These are phyloP conservation scores for Aplosporella prunicola DNA, from an alignment of 2,329 filamentous ascomycete genomes.

Conservation along the genomic window DNA sequence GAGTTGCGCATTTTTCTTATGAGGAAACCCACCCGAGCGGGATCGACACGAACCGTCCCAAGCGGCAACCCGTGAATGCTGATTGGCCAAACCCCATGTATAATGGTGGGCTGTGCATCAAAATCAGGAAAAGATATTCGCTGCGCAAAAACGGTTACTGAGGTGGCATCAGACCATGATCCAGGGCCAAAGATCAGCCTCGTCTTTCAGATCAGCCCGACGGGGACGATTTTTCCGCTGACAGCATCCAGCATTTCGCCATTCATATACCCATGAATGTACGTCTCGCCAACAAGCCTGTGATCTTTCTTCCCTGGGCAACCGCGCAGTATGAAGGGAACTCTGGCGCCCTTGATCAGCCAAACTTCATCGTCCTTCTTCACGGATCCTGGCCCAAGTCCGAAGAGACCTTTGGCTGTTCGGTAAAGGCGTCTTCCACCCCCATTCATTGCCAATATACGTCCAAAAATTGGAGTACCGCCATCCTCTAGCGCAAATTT, in stretches of 20 bases:
- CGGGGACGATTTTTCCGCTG: too few species aligned
- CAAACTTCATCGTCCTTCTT: background rate
- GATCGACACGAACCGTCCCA: too few species aligned
- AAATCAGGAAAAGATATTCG: too few species aligned
- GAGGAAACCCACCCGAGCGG: too few species aligned
- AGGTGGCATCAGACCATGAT: too few species aligned
- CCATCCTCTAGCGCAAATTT: background rate
- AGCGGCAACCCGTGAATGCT: too few species aligned
- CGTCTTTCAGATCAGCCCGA: too few species aligned
- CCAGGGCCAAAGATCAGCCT: too few species aligned
- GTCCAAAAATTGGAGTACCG: background rate
- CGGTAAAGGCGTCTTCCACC: background rate
- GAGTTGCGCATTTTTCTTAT: too few species aligned
- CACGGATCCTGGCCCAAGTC: background rate
- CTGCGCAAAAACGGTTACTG: too few species aligned
- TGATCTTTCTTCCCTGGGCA: background rate
- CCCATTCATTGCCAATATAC: background rate
- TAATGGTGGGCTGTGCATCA: too few species aligned
- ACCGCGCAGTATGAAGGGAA: background rate
- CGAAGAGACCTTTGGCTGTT: background rate
- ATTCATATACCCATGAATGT: background rate
- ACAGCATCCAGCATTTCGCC: conserved; percentile 1
- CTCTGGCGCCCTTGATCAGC: background rate
- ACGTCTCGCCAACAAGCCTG: conserved; percentile 1
- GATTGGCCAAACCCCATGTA: too few species aligned